Percentiles rank a stretch among this genome's conserved stretches.
Evolutionary conservation across 495 filamentous ascomycete species (phyloP).

Genomic region (Elasticomyces elasticus): DNA sequence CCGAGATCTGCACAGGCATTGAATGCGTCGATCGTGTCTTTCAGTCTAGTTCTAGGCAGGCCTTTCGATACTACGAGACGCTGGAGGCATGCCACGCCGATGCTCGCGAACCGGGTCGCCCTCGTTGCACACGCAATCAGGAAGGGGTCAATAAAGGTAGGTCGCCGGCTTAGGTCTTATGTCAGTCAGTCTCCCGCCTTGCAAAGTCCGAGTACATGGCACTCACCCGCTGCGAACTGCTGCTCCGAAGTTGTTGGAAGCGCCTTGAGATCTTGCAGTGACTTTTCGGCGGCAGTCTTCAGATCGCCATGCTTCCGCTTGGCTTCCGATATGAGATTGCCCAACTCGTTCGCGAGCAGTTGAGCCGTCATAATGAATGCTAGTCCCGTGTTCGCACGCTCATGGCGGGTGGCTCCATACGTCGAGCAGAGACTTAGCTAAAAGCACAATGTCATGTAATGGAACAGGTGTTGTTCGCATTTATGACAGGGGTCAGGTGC

Average conservation of each 20-base stretch:
- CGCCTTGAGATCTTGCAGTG: slow-evolving; percentile 76
- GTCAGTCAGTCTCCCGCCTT: slow-evolving; percentile 22
- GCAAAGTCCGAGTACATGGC: slow-evolving; percentile 3
- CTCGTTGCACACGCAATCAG: slow-evolving; percentile 81
- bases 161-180: slow-evolving; percentile 69
- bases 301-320: slow-evolving; percentile 87
- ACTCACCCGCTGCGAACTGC: slow-evolving; percentile 72
- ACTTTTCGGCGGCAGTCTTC: slow-evolving; percentile 86
- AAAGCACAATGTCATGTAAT: background rate
- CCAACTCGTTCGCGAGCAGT: slow-evolving; percentile 78
- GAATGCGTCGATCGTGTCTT: slow-evolving; percentile 76
- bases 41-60: slow-evolving; percentile 60
- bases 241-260: slow-evolving; percentile 67
- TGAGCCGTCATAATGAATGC: slow-evolving; percentile 67
- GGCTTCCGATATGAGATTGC: slow-evolving; percentile 88
- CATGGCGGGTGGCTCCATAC: background rate
- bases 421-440: too few species aligned
- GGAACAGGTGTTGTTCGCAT: background rate
- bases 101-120: slow-evolving; percentile 79
- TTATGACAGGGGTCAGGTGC: background rate
- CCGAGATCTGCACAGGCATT: slow-evolving; percentile 64
- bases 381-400: background rate
- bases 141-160: slow-evolving; percentile 83
- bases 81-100: slow-evolving; percentile 79
- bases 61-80: slow-evolving; percentile 71